phyloP scores from a whole-genome alignment of 441 rosid genomes.

The Flueggea neowawraea region DNA sequence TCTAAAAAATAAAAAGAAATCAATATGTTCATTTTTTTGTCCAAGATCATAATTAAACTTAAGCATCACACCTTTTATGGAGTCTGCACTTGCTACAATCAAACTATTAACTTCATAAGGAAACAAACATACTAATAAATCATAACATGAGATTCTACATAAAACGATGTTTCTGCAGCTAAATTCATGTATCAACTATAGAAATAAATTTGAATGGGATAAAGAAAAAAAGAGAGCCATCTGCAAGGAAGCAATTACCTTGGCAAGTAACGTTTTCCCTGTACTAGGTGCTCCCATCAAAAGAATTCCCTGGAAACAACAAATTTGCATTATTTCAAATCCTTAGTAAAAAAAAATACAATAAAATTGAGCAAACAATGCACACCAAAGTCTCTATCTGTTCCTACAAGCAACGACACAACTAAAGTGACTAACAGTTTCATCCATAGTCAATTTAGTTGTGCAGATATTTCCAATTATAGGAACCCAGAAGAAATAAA shows the following conservation, averaged over 20 bases:
- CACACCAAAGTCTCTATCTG: not conserved
- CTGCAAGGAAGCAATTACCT: slow-evolving; percentile 38
- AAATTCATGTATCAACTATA: not conserved
- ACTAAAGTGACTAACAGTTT: not conserved
- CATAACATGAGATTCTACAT: not conserved
- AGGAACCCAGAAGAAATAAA: not conserved
- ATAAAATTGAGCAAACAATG: not conserved
- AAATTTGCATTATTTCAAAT: slow-evolving; percentile 5
- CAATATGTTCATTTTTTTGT: too few species aligned
- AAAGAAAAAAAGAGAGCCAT: too few species aligned
- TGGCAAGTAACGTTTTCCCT: slow-evolving; percentile 95
- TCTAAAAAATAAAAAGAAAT: too few species aligned
- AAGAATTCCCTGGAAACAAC: slow-evolving; percentile 79
- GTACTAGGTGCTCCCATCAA: slow-evolving; percentile 99
- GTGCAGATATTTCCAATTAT: too few species aligned
- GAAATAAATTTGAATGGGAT: not conserved
- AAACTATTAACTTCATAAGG: too few species aligned
- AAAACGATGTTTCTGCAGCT: not conserved
- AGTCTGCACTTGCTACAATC: too few species aligned
- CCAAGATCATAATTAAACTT: too few species aligned
- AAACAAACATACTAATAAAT: too few species aligned
- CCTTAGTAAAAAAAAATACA: not conserved
- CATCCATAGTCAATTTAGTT: not conserved
- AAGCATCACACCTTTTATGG: too few species aligned
- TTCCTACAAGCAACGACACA: not conserved